A percentile compares a stretch with the other conserved stretches of the same genome.
Evolutionary conservation across 2,329 filamentous ascomycete genomes (phyloP).

Genomic region (Clathrospora elynae): DNA sequence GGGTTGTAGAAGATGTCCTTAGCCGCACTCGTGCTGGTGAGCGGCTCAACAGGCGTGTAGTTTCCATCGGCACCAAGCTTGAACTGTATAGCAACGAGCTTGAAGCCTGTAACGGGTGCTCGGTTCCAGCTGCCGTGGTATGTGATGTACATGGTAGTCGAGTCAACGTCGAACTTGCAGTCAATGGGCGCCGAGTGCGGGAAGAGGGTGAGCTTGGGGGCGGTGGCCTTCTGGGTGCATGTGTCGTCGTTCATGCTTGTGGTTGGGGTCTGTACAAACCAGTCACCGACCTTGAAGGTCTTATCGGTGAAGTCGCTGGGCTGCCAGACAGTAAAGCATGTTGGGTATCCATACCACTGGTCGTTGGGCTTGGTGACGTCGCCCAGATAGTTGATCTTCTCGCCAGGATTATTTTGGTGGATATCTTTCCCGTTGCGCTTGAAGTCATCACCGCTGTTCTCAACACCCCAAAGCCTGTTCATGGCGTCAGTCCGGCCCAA

Average conservation of each 20-base stretch:
- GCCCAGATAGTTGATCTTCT: conserved; percentile 75
- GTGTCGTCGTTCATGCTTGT: conserved; percentile 53
- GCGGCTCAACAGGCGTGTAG: conserved; percentile 49
- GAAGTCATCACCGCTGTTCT: conserved; percentile 71
- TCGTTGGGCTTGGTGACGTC: conserved; percentile 52
- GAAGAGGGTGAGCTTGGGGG: conserved; percentile 60
- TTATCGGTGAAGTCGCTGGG: conserved; percentile 55
- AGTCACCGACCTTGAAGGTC: conserved; percentile 55
- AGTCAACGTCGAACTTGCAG: conserved; percentile 66
- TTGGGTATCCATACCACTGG: conserved; percentile 71
- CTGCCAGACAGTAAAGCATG: conserved; percentile 70
- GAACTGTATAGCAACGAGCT: conserved; percentile 54
- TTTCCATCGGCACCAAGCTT: conserved; percentile 44
- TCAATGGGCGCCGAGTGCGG: conserved; percentile 74
- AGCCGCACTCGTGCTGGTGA: conserved; percentile 55
- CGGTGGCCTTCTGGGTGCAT: conserved; percentile 47
- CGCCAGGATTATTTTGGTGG: conserved; percentile 70
- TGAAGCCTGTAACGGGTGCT: conserved; percentile 56
- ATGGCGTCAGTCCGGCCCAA: background rate
- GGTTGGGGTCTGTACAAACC: conserved; percentile 43
- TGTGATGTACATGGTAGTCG: conserved; percentile 64
- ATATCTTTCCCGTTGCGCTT: conserved; percentile 64
- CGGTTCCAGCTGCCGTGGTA: conserved; percentile 73
- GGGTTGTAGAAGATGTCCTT: conserved; percentile 62
- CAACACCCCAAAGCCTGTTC: conserved; percentile 57